A percentile compares a stretch with the other conserved stretches of the same genome.
Conservation (phyloP, 768 basidiomycete genomes). For the Saitozyma sp. region DNA sequence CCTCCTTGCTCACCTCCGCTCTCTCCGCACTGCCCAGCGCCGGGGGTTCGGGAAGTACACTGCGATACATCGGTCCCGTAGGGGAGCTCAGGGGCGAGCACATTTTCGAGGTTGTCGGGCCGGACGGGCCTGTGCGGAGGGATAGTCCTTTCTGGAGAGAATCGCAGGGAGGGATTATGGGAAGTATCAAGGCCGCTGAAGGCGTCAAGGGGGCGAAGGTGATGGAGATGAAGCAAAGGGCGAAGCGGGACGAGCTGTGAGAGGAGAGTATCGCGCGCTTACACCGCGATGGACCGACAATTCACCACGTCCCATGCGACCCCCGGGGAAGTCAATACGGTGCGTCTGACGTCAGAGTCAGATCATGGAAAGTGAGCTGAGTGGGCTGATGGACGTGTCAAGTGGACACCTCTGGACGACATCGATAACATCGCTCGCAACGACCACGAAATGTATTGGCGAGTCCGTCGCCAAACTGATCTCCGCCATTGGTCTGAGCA, state of each 20-base stretch:
- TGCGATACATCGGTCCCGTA: slow-evolving; percentile 33
- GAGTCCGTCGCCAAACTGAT: no score
- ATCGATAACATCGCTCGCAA: no score
- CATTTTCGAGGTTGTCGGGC: slow-evolving; percentile 26
- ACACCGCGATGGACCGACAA: no score
- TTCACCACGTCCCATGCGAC: no score
- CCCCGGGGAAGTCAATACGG: no score
- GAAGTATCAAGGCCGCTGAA: slow-evolving; percentile 16
- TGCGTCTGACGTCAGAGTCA: no score
- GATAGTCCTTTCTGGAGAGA: slow-evolving; percentile 5
- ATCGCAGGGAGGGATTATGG: slow-evolving; percentile 1
- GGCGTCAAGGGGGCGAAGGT: slow-evolving; percentile 36
- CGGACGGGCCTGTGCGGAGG: slow-evolving; percentile 19
- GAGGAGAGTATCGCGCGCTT: not conserved
- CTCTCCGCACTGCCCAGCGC: not conserved
- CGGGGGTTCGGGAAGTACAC: not conserved
- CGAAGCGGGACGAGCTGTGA: slow-evolving; percentile 34
- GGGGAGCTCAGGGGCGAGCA: slow-evolving; percentile 43
- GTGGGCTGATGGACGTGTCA: no score
- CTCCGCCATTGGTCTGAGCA: no score
- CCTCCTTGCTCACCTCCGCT: not conserved
- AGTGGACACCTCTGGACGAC: no score
- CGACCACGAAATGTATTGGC: no score
- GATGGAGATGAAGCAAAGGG: slow-evolving; percentile 34
- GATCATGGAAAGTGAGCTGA: no score